Percentiles rank a stretch among this genome's conserved stretches.
These are phyloP conservation scores for Cytospora paraplurivora DNA, from an alignment of 2,329 filamentous ascomycete species.

Conservation along the genomic window DNA sequence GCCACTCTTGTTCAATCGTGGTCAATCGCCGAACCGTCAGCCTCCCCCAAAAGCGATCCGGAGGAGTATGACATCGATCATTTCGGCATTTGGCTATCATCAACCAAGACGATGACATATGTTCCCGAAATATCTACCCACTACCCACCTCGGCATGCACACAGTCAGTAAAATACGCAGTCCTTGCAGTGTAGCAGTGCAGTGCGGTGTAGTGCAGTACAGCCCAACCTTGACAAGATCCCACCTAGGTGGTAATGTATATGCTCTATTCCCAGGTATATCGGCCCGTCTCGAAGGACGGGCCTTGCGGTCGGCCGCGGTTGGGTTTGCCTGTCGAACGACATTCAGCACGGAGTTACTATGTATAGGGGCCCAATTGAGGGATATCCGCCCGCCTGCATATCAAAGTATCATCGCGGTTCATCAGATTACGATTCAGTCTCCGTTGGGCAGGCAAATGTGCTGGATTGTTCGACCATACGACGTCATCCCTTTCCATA, in stretches of 20 bases:
- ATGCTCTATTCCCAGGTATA: neutral
- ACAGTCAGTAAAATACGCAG: neutral
- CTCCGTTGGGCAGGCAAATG: neutral
- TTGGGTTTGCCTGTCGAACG: neutral
- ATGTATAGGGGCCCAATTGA: neutral
- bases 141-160: neutral
- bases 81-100: neutral
- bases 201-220: neutral
- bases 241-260: no score
- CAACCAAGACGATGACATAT: neutral
- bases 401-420: neutral
- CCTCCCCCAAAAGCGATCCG: neutral
- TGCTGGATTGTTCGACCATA: neutral
- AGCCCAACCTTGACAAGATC: no score
- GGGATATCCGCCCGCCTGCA: neutral
- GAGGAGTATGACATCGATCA: neutral
- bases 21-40: neutral
- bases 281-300: neutral
- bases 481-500: neutral
- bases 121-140: neutral
- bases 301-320: neutral
- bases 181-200: neutral
- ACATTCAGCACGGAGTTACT: neutral
- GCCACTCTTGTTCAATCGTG: neutral
- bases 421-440: neutral